Percentiles rank a stretch among this genome's conserved stretches.
Evolutionary conservation across 768 basidiomycete genomes (phyloP).

Genomic region (Suillus americanus): DNA sequence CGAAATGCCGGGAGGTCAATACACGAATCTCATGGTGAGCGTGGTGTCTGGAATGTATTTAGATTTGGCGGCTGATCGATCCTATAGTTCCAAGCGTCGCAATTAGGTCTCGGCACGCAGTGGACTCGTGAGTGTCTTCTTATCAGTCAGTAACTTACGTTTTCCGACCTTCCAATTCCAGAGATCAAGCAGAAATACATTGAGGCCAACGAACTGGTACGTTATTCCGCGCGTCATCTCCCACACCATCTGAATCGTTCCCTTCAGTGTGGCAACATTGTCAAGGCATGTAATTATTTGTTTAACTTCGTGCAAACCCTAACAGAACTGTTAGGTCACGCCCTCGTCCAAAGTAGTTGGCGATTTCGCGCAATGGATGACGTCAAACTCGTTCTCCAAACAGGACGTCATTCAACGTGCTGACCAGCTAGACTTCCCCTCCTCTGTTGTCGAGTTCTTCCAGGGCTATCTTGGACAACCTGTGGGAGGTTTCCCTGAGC

Average conservation of each 20-base stretch:
- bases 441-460: slow-evolving; percentile 97
- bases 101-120: slow-evolving; percentile 94
- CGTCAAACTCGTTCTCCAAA: slow-evolving; percentile 87
- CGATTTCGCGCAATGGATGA: slow-evolving; percentile 99
- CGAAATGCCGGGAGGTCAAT: slow-evolving; percentile 99
- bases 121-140: slow-evolving; percentile 67
- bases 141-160: slow-evolving; percentile 7
- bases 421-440: slow-evolving; percentile 94
- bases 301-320: background rate
- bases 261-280: slow-evolving; percentile 87
- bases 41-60: background rate
- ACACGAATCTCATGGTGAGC: slow-evolving; percentile 88
- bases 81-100: slow-evolving; percentile 92
- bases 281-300: slow-evolving; percentile 55
- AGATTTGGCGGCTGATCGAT: slow-evolving; percentile 12
- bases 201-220: slow-evolving; percentile 91
- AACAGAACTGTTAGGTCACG: slow-evolving; percentile 60
- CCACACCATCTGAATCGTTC: slow-evolving; percentile 6
- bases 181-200: slow-evolving; percentile 99
- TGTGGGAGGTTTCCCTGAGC: slow-evolving; percentile 98
- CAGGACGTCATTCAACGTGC: slow-evolving; percentile 85
- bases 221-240: slow-evolving; percentile 27
- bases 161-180: slow-evolving; percentile 27
- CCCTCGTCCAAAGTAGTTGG: slow-evolving; percentile 99
- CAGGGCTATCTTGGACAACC: slow-evolving; percentile 98